Base-by-base conservation (phyloP, 2,329 filamentous ascomycete species). In the Cladosporium sp. region DNA sequence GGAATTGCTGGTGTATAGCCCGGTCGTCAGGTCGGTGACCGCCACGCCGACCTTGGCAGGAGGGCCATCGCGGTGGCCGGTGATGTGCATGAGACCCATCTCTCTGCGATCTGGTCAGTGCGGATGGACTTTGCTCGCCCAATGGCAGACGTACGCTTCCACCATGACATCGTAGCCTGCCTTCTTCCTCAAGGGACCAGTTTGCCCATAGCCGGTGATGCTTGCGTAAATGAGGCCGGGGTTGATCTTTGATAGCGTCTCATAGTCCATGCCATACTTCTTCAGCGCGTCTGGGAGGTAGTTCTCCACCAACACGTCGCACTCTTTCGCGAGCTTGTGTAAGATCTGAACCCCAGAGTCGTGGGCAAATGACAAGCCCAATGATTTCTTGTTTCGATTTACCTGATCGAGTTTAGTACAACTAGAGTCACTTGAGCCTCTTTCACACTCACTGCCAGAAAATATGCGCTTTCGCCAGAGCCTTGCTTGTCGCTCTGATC, bases 141-240 rank as follows among this genome's bases (percentile, higher is more conserved):
- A 41, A 8, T 11, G 14, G 10, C 4, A 16, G 3, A 40, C 72
- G 54, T 61, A 75, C 55, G 93, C 93, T 74, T 98, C 93, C 9
- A 98, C 92, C 92, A 98, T 98, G 61, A 98, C 93, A 71, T 98
- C 93, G 76, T 98, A 98, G 4, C 93, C 93, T 3, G 93, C 90
- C 11, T 93, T 81, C 58, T 84, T 81, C 5, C 85, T 83, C 70
- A 95, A 95, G 0, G 93, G 93, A 0, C 93, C 93, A 1, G 88
- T 95, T 68, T 98, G 93, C 2, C 93, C 93, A 66, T 97, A 98
- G 1, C 93, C 93, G 0, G 93, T 98, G 62, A 98, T 95, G 61
- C 89, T 95, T 11, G 92, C 90, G 66, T 98, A 98, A 60, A 98
- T 88, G 43, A 98, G 77, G 5, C 77, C 74, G 0, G 92, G 91